Evolutionary conservation across 148 eudicot species (phyloP), one percentile per base, ranked within the genome.

Genomic region (Chenopodium formosanum): DNA sequence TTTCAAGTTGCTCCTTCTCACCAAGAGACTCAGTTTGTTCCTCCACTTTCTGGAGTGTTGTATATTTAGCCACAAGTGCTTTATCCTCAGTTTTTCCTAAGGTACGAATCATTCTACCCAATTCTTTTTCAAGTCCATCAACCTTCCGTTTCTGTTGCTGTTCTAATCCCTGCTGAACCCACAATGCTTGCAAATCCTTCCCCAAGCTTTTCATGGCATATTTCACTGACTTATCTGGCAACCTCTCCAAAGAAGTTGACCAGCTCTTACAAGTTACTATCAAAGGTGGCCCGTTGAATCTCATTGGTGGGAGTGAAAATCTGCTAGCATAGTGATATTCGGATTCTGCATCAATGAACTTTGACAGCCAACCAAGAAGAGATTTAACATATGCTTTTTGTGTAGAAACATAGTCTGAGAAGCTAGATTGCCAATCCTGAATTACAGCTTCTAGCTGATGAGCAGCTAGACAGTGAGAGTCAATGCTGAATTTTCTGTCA

Each of bases 81-180:
- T 79, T 73, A 13, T 65, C 76, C 69, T 86, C 91, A 40, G 81
- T 88, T 62, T 77, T 86, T 34, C 84, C 76, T 7, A 86, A 75
- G 17, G 78, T 76, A 48, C 44, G 73, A 44, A 81, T 60, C 60
- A 85, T 83, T 75, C 56, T 84, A 44, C 88, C 84, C 23, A 85
- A 84, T 67, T 88, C 92, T 53, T 79, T 80, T 37, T 80, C 76
- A 23, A 91, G 80, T 50, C 82, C 86, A 73, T 87, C 89, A 65
- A 88, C 82, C 78, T 80, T 91, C 68, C 86, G 86, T 82, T 81
- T 87, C 56, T 84, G 91, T 70, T 83, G 84, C 63, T 86, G 92
- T 70, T 89, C 91, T 63, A 81, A 82, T 12, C 91, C 89, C 79
- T 88, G 90, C 50, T 88, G 91, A 63, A 74, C 81, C 89, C 89